phyloP scores from a whole-genome alignment of 2,329 filamentous ascomycete genomes.

The Colletotrichum chlorophyti region DNA sequence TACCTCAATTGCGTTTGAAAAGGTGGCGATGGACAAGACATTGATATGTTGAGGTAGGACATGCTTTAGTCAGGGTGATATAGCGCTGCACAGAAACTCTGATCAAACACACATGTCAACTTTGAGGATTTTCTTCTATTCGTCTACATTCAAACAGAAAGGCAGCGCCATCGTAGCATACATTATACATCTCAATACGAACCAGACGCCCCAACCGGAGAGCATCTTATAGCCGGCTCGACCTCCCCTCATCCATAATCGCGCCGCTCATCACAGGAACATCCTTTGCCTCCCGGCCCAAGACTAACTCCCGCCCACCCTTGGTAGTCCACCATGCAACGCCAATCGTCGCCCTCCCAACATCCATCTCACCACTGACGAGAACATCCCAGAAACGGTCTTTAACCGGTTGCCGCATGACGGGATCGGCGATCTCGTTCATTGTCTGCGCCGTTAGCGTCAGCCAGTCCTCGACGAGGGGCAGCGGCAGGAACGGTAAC shows the following conservation, averaged over 20 bases:
- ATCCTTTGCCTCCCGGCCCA: constrained; percentile 35
- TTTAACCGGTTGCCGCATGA: constrained; percentile 69
- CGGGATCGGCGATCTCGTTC: constrained; percentile 65
- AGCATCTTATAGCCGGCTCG: constrained; percentile 43
- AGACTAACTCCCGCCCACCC: constrained; percentile 59
- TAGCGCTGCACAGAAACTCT: too few relatives aligned
- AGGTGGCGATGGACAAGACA: too few relatives aligned
- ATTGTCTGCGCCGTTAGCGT: constrained; percentile 73
- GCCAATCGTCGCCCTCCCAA: constrained; percentile 79
- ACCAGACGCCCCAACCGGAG: background rate
- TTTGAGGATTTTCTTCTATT: too few relatives aligned
- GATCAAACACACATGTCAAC: too few relatives aligned
- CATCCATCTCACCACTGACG: constrained; percentile 84
- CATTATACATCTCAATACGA: background rate
- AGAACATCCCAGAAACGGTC: constrained; percentile 81
- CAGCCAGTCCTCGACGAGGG: constrained; percentile 81
- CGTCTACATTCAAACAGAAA: too few relatives aligned
- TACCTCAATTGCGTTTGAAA: too few relatives aligned
- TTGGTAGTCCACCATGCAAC: constrained; percentile 84
- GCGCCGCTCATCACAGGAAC: constrained; percentile 63
- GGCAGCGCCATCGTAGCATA: too few relatives aligned
- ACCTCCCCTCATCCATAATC: constrained; percentile 41
- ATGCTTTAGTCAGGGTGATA: too few relatives aligned
- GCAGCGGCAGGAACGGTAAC: constrained; percentile 74
- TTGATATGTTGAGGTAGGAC: too few relatives aligned